A percentile compares a stretch with the other conserved stretches of the same genome.
These are phyloP conservation scores for Malassezia japonica DNA, from an alignment of 1,284 basidiomycete species.

Conservation along the genomic window DNA sequence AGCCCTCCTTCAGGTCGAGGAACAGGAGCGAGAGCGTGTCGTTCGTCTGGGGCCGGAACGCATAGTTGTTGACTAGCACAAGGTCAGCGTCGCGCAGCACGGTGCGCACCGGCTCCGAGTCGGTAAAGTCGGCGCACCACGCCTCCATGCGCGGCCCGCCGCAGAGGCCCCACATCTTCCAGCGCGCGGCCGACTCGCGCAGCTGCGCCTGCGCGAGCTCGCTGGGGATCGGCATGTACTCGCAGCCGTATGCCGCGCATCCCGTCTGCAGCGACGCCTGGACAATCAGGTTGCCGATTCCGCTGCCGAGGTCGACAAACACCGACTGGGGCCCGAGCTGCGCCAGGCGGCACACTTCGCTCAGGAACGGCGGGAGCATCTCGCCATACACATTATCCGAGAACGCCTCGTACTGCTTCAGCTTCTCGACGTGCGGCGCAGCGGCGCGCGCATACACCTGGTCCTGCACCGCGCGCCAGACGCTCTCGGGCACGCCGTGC, in stretches of 20 bases:
- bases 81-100: constrained; percentile 52
- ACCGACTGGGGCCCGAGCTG: constrained; percentile 42
- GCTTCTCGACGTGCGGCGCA: constrained; percentile 51
- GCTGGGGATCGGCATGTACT: constrained; percentile 53
- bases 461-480: constrained; percentile 53
- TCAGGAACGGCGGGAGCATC: constrained; percentile 49
- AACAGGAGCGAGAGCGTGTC: constrained; percentile 54
- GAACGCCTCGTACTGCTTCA: constrained; percentile 51
- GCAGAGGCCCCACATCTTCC: constrained; percentile 52
- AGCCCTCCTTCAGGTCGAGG: constrained; percentile 54
- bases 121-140: constrained; percentile 54
- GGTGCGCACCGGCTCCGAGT: constrained; percentile 40
- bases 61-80: constrained; percentile 55
- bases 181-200: constrained; percentile 51
- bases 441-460: constrained; percentile 55
- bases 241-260: constrained; percentile 52
- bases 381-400: constrained; percentile 50
- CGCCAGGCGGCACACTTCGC: constrained; percentile 48
- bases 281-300: constrained; percentile 55
- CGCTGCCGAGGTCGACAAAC: constrained; percentile 55
- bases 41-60: constrained; percentile 52
- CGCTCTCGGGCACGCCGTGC: constrained; percentile 39
- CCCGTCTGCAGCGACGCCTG: constrained; percentile 55
- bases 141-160: constrained; percentile 49
- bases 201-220: constrained; percentile 52